Conservation (phyloP, 1,139 yeast genomes). For the Candida mesenterica region DNA sequence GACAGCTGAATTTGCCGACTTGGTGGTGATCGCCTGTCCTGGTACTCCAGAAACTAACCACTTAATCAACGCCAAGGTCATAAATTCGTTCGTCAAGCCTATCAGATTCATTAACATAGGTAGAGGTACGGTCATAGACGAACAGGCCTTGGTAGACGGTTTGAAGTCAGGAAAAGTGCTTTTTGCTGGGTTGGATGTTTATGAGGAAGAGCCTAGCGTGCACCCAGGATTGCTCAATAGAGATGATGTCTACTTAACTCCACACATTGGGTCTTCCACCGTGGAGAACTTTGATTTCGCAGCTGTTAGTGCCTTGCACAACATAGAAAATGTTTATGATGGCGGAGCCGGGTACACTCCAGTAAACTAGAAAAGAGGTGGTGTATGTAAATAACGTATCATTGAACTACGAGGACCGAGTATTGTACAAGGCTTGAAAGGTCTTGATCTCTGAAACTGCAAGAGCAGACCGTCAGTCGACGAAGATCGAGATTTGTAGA, state of each 20-base stretch:
- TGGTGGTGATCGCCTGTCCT: constrained; percentile 28
- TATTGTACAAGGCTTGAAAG: too few species aligned
- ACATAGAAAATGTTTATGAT: constrained; percentile 40
- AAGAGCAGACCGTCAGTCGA: too few species aligned
- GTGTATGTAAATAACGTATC: background rate
- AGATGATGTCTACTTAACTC: constrained; percentile 24
- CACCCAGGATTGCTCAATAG: constrained; percentile 22
- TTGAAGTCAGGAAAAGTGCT: constrained; percentile 23
- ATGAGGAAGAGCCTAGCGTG: constrained; percentile 22
- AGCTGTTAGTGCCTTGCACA: constrained; percentile 30
- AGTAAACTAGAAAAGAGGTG: constrained; percentile 29
- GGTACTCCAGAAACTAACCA: constrained; percentile 23
- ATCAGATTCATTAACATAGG: constrained; percentile 25
- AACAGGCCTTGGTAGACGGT: constrained; percentile 24
- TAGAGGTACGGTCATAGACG: constrained; percentile 24
- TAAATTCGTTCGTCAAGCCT: constrained; percentile 17
- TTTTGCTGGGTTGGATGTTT: constrained; percentile 28
- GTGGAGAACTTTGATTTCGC: constrained; percentile 25
- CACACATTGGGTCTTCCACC: constrained; percentile 25
- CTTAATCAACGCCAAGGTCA: constrained; percentile 15
- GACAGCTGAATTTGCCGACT: constrained; percentile 19
- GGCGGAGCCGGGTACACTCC: constrained; percentile 33
- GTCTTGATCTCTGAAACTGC: too few species aligned
- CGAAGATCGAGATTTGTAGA: too few species aligned
- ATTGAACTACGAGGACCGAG: too few species aligned